Evolutionary conservation across 2,329 filamentous ascomycete genomes (phyloP), one percentile per base, ranked within the genome.

Genomic region (Zymoseptoria ardabiliae): DNA sequence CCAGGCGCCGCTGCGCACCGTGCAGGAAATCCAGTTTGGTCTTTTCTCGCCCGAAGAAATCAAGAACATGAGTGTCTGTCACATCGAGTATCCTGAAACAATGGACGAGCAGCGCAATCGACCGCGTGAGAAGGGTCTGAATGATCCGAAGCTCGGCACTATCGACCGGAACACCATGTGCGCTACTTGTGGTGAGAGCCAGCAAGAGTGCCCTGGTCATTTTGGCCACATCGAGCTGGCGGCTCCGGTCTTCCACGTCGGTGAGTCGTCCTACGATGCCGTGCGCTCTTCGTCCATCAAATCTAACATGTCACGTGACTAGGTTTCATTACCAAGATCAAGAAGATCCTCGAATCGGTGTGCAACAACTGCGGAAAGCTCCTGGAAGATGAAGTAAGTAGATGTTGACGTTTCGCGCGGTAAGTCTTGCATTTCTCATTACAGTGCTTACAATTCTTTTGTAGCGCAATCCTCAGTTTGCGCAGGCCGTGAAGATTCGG

Each of bases 301-400:
- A 23, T 49, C 52, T 61, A 61, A 25, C 63, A 25, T 10, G 50
- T 66, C 61, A 67, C 65, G 62, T 68, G 62, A 66, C 79, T 82
- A 80, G 94, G 94, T 71, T 99, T 97, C 78, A 89, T 99, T 79
- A 95, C 90, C 76, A 97, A 97, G 81, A 92, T 96, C 78, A 99
- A 99, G 83, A 99, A 97, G 82, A 85, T 99, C 70, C 82, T 99
- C 76, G 95, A 99, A 83, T 94, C 92, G 69, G 92, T 99, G 76
- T 99, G 95, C 83, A 92, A 96, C 80, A 97, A 95, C 77, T 99
- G 95, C 82, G 93, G 92, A 79, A 96, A 94, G 82, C 90, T 97
- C 73, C 85, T 96, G 82, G 88, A 91, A 78, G 92, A 97, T 84
- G 90, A 91, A 87, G 93, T 97, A 87, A 91, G 93, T 95, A 81